phyloP scores from a whole-genome alignment of 331 rosid species.

The Quercus lobata region DNA sequence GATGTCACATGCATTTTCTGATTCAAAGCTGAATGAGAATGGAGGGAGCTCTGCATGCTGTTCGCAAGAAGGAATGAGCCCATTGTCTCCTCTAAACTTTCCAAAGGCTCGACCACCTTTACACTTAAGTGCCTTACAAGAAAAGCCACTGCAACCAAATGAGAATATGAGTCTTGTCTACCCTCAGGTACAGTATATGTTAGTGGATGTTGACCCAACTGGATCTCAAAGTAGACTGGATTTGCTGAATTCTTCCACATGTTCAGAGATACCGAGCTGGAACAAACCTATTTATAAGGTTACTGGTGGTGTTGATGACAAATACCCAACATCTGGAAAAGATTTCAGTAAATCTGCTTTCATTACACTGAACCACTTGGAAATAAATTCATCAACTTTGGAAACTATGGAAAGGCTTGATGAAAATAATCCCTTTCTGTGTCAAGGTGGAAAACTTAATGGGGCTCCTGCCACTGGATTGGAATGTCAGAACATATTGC shows the following conservation, averaged over 20 bases:
- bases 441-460: slow-evolving; percentile 30
- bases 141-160: slow-evolving; percentile 28
- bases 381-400: slow-evolving; percentile 19
- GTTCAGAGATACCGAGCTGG: slow-evolving; percentile 27
- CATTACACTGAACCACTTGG: slow-evolving; percentile 16
- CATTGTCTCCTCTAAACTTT: slow-evolving; percentile 40
- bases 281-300: slow-evolving; percentile 23
- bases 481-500: slow-evolving; percentile 27
- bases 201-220: slow-evolving; percentile 29
- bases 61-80: slow-evolving; percentile 49
- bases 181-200: slow-evolving; percentile 33
- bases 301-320: slow-evolving; percentile 24
- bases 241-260: slow-evolving; percentile 33
- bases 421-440: slow-evolving; percentile 24
- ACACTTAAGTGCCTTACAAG: slow-evolving; percentile 33
- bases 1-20: slow-evolving; percentile 62
- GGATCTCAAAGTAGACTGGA: slow-evolving; percentile 36
- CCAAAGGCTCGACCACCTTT: slow-evolving; percentile 38
- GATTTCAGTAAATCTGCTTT: slow-evolving; percentile 20
- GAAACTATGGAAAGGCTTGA: slow-evolving; percentile 28
- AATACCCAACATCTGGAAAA: slow-evolving; percentile 21
- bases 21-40: slow-evolving; percentile 58
- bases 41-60: slow-evolving; percentile 47
- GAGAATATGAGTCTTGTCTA: slow-evolving; percentile 23
- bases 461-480: slow-evolving; percentile 31